A percentile compares a stretch with the other conserved stretches of the same genome.
These are phyloP conservation scores for Citrus sp. DNA, from an alignment of 345 rosid species.

Conservation along the genomic window DNA sequence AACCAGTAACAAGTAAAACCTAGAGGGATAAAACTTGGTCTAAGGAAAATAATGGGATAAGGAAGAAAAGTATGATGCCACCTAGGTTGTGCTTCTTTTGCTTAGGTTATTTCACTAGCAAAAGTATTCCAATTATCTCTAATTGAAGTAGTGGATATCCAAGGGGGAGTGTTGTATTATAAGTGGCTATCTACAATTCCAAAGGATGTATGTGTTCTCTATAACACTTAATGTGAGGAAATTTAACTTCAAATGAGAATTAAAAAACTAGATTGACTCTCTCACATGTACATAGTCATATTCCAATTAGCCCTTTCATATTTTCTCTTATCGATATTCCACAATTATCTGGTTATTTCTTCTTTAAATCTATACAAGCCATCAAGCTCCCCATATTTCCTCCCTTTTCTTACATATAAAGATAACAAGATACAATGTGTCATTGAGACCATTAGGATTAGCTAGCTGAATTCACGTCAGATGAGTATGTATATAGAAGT, in stretches of 20 bases:
- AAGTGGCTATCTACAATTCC: neutral
- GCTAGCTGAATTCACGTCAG: neutral
- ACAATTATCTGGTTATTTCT: too few relatives aligned
- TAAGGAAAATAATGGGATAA: neutral
- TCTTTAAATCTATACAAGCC: neutral
- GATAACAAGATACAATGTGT: neutral
- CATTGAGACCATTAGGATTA: neutral
- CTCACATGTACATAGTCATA: neutral
- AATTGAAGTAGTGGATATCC: too few relatives aligned
- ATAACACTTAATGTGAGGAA: too few relatives aligned
- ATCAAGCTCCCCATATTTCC: neutral
- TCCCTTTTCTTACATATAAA: neutral
- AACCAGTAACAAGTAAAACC: neutral
- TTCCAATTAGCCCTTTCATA: neutral
- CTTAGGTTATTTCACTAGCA: neutral
- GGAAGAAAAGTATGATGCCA: neutral
- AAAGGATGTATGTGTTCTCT: neutral
- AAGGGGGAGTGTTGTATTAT: neutral
- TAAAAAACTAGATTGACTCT: too few relatives aligned
- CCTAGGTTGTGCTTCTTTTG: neutral
- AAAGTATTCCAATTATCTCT: neutral
- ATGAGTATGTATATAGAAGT: neutral
- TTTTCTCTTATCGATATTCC: neutral
- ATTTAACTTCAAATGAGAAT: neutral
- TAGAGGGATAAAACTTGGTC: neutral